Conservation (phyloP, 2,329 filamentous ascomycete genomes). For the Ilyonectria mors-panacis region DNA sequence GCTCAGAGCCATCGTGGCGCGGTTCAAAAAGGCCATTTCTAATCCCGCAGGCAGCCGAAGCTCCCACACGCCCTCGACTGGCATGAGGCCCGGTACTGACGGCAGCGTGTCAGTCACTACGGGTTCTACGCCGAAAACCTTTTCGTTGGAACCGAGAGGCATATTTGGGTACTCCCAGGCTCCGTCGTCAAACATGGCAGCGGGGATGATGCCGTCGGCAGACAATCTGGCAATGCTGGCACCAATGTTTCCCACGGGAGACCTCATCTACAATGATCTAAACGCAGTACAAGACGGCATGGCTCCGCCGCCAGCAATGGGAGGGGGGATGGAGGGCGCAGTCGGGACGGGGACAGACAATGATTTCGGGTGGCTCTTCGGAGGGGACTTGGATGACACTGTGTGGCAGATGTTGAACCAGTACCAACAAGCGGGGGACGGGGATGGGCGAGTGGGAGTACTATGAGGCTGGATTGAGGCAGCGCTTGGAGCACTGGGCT, state of each 20-base stretch:
- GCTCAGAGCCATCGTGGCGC: conserved; percentile 67
- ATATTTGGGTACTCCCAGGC: conserved; percentile 22
- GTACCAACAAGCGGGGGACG: conserved; percentile 53
- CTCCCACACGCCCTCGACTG: conserved; percentile 32
- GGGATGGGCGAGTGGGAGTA: conserved; percentile 9
- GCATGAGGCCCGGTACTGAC: conserved; percentile 6
- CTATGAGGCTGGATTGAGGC: conserved; percentile 17
- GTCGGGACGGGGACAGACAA: conserved; percentile 30
- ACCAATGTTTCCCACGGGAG: conserved; percentile 70
- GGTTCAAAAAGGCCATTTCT: conserved; percentile 66
- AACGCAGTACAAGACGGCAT: conserved; percentile 57
- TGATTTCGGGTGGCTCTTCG: conserved; percentile 64
- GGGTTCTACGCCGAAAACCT: conserved; percentile 37
- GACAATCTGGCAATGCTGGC: conserved; percentile 67
- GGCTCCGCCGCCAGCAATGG: conserved; percentile 40
- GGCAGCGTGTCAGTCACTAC: conserved; percentile 20
- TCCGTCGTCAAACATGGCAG: conserved; percentile 22
- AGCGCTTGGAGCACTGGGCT: conserved; percentile 14
- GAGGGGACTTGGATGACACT: conserved; percentile 69
- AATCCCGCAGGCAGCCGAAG: conserved; percentile 35
- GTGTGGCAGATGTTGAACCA: conserved; percentile 71
- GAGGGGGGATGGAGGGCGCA: conserved; percentile 12
- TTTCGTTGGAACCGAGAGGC: conserved; percentile 22
- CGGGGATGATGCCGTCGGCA: conserved; percentile 58
- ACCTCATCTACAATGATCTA: conserved; percentile 71